Evolutionary conservation across 2,329 filamentous ascomycete genomes (phyloP), one percentile per base, ranked within the genome.

Genomic region (Periconia sp.): DNA sequence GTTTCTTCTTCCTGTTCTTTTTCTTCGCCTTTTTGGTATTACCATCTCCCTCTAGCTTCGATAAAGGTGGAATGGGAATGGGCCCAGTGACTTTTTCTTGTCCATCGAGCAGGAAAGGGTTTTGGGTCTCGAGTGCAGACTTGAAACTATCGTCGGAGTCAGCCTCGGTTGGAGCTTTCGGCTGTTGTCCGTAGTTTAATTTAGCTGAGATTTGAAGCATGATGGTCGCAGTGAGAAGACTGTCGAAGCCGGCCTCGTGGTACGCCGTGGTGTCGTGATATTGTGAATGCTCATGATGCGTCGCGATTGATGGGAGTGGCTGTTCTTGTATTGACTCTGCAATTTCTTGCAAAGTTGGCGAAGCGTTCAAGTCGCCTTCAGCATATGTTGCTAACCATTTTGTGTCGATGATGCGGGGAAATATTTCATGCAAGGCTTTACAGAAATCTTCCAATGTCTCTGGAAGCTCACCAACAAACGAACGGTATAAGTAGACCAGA

Each of bases 191-290:
- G 14, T 45, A 49, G 9, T 52, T 31, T 15, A 55, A 17, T 31
- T 82, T 81, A 1, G 79, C 74, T 9, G 82, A 79, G 3, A 87
- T 73, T 50, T 80, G 79, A 48, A 86, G 76, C 58, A 85, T 81
- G 23, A 85, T 76, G 51, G 81, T 79, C 2, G 84, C 85, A 0
- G 85, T 85, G 19, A 86, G 73, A 55, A 83, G 77, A 66, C 83
- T 85, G 65, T 87, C 85, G 58, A 82, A 87, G 8, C 85, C 85
- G 15, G 85, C 85, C 70, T 87, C 85, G 53, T 87, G 85, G 53
- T 79, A 75, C 55, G 75, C 73, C 30, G 72, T 66, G 1, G 45
- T 55, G 1, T 69, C 61, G 41, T 72, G 57, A 57, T 81, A 81
- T 65, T 79, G 74, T 9, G 62, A 63, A 70, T 74, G 54, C 20